Evolutionary conservation across 768 basidiomycete genomes (phyloP).

Genomic region (Brasilioporus rufonigricans): DNA sequence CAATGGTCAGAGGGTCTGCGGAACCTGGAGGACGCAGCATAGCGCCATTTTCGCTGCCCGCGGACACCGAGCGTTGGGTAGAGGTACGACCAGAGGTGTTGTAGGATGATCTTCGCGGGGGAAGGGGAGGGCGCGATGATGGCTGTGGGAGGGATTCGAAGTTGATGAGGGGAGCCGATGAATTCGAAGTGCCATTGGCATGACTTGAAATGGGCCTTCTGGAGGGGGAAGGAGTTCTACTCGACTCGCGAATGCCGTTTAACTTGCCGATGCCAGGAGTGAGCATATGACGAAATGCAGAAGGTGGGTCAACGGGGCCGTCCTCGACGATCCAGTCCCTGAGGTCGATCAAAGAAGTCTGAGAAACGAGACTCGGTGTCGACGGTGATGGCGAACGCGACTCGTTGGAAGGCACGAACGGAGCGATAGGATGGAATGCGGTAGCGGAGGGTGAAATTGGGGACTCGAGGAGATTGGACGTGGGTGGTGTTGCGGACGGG

Average conservation of each 20-base stretch:
- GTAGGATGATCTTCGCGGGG: constrained; percentile 63
- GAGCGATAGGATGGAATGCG: constrained; percentile 41
- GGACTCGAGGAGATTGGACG: constrained; percentile 42
- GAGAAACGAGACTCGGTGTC: constrained; percentile 38
- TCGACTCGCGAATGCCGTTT: constrained; percentile 21
- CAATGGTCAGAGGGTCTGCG: constrained; percentile 52
- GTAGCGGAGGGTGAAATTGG: constrained; percentile 49
- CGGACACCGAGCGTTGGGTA: constrained; percentile 23
- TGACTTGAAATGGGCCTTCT: constrained; percentile 5
- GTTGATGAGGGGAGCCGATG: constrained; percentile 49
- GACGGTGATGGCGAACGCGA: constrained; percentile 49
- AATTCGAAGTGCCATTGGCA: constrained; percentile 4
- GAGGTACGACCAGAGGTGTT: constrained; percentile 43
- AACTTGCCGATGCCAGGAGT: constrained; percentile 6
- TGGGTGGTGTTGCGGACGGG: constrained; percentile 1
- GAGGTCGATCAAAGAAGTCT: constrained; percentile 66
- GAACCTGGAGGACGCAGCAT: constrained; percentile 32
- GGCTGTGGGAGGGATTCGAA: constrained; percentile 48
- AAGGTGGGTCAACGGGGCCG: constrained; percentile 36
- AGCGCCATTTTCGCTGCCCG: constrained; percentile 13
- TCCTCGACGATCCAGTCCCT: constrained; percentile 74
- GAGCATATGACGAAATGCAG: constrained; percentile 11
- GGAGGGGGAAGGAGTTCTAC: constrained; percentile 24
- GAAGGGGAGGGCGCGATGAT: constrained; percentile 51
- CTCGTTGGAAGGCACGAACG: constrained; percentile 27